Conservation (phyloP, 225 moss, liverwort and hornwort genomes). For the Neckera pumila region DNA sequence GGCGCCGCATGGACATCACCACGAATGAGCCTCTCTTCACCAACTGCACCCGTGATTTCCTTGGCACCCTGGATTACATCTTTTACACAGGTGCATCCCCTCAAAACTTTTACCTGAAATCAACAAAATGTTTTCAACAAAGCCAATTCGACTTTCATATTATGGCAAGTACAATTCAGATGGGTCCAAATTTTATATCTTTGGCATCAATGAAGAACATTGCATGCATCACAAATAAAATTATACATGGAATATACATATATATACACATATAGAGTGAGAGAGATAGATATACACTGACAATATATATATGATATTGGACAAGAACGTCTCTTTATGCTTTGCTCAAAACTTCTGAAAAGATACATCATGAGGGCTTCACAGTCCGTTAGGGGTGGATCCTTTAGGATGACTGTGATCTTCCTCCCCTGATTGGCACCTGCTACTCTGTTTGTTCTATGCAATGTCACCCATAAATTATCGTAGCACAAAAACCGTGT, state of each 20-base stretch:
- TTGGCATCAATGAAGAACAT: background rate
- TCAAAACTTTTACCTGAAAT: background rate
- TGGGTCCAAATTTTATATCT: background rate
- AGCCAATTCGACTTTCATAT: background rate
- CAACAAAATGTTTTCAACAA: background rate
- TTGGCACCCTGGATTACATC: slow-evolving; percentile 82
- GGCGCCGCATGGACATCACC: slow-evolving; percentile 46
- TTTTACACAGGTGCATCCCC: slow-evolving; percentile 54
- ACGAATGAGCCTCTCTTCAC: slow-evolving; percentile 77
- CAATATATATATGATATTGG: background rate
- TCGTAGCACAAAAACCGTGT: background rate
- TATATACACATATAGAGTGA: too few relatives aligned
- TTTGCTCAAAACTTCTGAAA: background rate
- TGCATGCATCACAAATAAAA: background rate
- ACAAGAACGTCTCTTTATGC: background rate
- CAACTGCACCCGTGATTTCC: slow-evolving; percentile 74
- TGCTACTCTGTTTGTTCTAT: background rate
- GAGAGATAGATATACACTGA: too few relatives aligned
- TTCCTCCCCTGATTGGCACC: background rate
- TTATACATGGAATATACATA: background rate
- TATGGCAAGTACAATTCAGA: background rate
- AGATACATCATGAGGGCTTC: background rate
- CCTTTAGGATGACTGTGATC: background rate
- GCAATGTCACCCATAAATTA: background rate
- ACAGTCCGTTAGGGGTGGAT: background rate